Evolutionary conservation across 192 early-diverging fungal genomes (phyloP).

Genomic region (Backusella morwellensis): DNA sequence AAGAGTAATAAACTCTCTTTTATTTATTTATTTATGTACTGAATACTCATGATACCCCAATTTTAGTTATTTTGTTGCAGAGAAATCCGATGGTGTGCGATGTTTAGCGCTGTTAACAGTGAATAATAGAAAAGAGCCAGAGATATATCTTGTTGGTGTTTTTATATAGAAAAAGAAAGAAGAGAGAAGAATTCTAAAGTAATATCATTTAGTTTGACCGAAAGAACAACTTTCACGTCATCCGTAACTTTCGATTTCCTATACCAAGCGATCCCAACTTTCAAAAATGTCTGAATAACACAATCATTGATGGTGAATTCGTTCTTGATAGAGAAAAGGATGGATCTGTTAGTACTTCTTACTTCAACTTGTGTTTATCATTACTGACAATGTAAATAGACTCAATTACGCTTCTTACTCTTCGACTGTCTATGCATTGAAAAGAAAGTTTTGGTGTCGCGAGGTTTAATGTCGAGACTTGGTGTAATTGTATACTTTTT

Average conservation of each 20-base stretch:
- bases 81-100: constrained; percentile 82
- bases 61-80: constrained; percentile 71
- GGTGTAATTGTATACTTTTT: constrained; percentile 46
- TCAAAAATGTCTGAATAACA: constrained; percentile 58
- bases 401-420: constrained; percentile 47
- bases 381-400: constrained; percentile 8
- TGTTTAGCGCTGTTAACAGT: constrained; percentile 50
- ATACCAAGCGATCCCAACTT: constrained; percentile 36
- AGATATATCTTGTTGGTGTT: constrained; percentile 52
- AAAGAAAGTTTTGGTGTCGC: constrained; percentile 53
- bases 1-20: constrained; percentile 47
- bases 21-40: not conserved
- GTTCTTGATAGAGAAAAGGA: constrained; percentile 71
- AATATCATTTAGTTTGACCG: constrained; percentile 65
- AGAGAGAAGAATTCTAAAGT: no score
- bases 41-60: not conserved
- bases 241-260: constrained; percentile 64
- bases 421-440: constrained; percentile 75
- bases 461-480: constrained; percentile 63
- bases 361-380: no score
- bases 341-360: constrained; percentile 40
- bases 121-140: constrained; percentile 36
- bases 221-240: constrained; percentile 78
- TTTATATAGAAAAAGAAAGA: not conserved
- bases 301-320: constrained; percentile 91